Base-by-base conservation (phyloP, 306 rosid genomes). In the Ormosia emarginata region DNA sequence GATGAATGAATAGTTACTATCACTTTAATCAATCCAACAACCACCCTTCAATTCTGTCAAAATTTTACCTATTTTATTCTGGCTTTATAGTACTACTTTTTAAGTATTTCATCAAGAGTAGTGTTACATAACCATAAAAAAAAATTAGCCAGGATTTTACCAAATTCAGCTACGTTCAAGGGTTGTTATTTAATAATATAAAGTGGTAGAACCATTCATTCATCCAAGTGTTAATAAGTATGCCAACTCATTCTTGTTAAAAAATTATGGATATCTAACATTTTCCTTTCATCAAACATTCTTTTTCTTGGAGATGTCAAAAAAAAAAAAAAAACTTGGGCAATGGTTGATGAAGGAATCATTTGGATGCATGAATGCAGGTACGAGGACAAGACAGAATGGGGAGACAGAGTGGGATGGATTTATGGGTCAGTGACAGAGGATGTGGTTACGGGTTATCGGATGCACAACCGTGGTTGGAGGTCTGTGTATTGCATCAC, bases 391-490 rank as follows among this genome's bases (percentile, higher is more conserved):
- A 91, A 93, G 62, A 91, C 97, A 2, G 98, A 93, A 82, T 93
- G 98, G 97, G 98, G 98, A 0, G 93, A 90, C 3, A 88, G 94
- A 37, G 79, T 91, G 24, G 98, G 98, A 11, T 93, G 98, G 98
- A 93, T 93, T 70, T 93, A 93, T 56, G 98, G 98, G 41, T 93
- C 98, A 6, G 94, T 91, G 71, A 91, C 98, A 6, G 98, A 91
- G 78, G 97, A 91, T 81, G 97, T 94, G 77, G 92, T 94, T 56
- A 94, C 94, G 0, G 98, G 98, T 11, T 94, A 92, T 67, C 57
- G 98, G n/a, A 94, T 94, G 98, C 98, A 94, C 86, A 94, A 94
- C 52, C 94, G 97, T 4, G 98, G 98, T 4, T 94, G 98, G 98
- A 79, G 98, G 77, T 92, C 98, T 0, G 79, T 92, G 17, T 94